Percentiles rank a stretch among this genome's conserved stretches.
phyloP scores from a whole-genome alignment of 1,284 basidiomycete genomes.

The Porodaedalea pini region DNA sequence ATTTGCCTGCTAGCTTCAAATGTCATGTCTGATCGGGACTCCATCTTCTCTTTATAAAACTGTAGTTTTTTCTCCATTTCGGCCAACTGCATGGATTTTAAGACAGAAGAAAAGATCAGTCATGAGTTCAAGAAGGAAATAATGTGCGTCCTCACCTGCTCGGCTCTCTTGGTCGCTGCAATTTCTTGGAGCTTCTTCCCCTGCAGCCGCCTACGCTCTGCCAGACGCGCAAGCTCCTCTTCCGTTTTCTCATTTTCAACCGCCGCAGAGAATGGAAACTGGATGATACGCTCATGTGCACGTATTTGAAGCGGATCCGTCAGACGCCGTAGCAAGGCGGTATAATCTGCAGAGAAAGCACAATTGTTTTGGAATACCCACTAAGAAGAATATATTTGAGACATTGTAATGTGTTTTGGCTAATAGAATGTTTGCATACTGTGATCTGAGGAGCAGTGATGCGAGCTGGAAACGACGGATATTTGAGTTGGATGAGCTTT shows the following conservation, averaged over 20 bases:
- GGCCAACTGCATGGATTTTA: no score
- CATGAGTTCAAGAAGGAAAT: background rate
- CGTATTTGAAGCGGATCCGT: constrained; percentile 62
- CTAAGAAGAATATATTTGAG: constrained; percentile 35
- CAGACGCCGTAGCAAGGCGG: constrained; percentile 60
- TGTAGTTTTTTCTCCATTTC: constrained; percentile 85
- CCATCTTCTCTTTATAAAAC: constrained; percentile 64
- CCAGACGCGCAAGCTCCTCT: constrained; percentile 77
- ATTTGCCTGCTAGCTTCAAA: constrained; percentile 75
- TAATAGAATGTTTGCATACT: constrained; percentile 26
- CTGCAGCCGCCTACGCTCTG: constrained; percentile 82
- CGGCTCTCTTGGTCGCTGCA: constrained; percentile 80
- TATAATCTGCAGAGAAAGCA: constrained; percentile 82
- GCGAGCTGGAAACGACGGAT: constrained; percentile 76
- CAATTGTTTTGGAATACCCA: constrained; percentile 90
- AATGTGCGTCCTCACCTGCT: constrained; percentile 59
- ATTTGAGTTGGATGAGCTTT: constrained; percentile 93
- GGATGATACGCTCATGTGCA: constrained; percentile 69
- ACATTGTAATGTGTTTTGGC: background rate
- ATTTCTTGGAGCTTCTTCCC: constrained; percentile 89
- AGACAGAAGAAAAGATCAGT: background rate
- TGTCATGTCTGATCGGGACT: constrained; percentile 60
- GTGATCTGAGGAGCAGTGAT: constrained; percentile 49
- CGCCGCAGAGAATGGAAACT: constrained; percentile 78
- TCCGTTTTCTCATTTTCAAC: constrained; percentile 84